Percentiles rank a stretch among this genome's conserved stretches.
Conservation (phyloP, 2,329 filamentous ascomycete species). For the Sporothrix mexicana region DNA sequence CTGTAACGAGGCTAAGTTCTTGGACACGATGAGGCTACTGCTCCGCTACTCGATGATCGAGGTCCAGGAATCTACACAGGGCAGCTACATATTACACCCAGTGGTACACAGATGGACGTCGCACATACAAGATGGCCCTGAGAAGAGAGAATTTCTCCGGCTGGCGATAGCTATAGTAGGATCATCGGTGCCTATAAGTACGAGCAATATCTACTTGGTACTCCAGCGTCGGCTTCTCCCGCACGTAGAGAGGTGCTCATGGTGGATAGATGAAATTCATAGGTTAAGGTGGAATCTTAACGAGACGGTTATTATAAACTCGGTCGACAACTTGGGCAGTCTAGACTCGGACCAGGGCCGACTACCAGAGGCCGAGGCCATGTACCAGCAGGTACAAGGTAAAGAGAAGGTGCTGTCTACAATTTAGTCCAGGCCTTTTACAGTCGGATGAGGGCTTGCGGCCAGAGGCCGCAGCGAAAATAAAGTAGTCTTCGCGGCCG, state of each 20-base stretch:
- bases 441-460: too few relatives aligned
- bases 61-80: neutral
- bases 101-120: conserved; percentile 19
- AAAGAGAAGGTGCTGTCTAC: too few relatives aligned
- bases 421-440: too few relatives aligned
- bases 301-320: neutral
- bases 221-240: neutral
- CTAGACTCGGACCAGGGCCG: neutral
- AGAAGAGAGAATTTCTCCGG: neutral
- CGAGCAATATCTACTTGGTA: neutral
- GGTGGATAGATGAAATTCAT: neutral
- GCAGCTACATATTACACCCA: conserved; percentile 16
- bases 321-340: neutral
- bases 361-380: neutral
- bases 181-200: neutral
- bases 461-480: too few relatives aligned
- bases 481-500: too few relatives aligned
- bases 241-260: neutral
- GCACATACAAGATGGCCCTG: conserved; percentile 6
- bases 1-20: neutral
- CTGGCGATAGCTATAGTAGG: neutral
- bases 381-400: neutral
- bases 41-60: conserved; percentile 25
- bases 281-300: neutral
- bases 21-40: neutral